phyloP scores from a whole-genome alignment of 768 basidiomycete genomes.

The Leccinum olivaceopallidum region DNA sequence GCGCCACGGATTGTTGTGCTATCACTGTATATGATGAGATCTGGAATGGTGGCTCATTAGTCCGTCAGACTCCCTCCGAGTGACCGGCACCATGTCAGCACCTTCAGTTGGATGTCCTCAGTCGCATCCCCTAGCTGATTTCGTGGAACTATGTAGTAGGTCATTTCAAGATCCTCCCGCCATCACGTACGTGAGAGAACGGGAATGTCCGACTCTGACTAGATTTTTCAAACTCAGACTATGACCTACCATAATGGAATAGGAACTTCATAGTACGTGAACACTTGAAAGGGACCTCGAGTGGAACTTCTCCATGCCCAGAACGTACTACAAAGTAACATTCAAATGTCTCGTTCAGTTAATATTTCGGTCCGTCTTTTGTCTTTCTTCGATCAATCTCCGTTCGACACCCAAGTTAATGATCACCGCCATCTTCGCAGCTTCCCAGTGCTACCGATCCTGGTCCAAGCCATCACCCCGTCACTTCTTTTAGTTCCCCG shows the following conservation, averaged over 20 bases:
- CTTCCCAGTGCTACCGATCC: neutral
- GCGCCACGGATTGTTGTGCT: no score
- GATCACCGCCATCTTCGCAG: conserved; percentile 10
- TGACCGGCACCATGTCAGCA: neutral
- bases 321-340: conserved; percentile 4
- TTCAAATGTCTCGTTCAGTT: conserved; percentile 9
- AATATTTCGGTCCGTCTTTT: conserved; percentile 21
- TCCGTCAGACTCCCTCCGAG: neutral
- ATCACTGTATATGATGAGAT: no score
- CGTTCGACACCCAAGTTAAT: neutral
- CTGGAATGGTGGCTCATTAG: neutral
- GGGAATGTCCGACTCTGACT: neutral
- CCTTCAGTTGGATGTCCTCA: neutral
- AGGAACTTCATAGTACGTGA: neutral
- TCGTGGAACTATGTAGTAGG: no score
- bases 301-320: neutral
- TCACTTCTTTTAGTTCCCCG: conserved; percentile 10
- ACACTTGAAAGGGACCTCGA: neutral
- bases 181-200: neutral
- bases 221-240: neutral
- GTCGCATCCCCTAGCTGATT: no score
- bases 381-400: conserved; percentile 4
- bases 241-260: neutral
- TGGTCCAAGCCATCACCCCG: conserved; percentile 6
- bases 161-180: no score